Evolutionary conservation across 164 flowering plant species (phyloP), one percentile per base, ranked within the genome.

Genomic region (Sedum album): DNA sequence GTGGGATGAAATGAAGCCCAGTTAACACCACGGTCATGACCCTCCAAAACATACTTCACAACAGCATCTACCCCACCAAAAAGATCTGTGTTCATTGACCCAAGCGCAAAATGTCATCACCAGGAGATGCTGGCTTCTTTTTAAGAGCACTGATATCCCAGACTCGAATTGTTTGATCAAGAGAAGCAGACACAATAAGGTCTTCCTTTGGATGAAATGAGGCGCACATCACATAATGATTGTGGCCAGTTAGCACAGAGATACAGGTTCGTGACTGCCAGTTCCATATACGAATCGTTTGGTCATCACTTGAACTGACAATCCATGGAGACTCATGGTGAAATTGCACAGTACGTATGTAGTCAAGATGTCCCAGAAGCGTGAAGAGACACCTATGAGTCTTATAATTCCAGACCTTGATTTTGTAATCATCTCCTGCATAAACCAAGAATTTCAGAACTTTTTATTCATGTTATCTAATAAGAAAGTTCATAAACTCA

Each of bases 51-150:
- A n/a, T n/a, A n/a, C n/a, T n/a, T n/a, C n/a, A n/a, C n/a, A n/a
- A n/a, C n/a, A n/a, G n/a, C n/a, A n/a, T n/a, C n/a, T n/a, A n/a
- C n/a, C n/a, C n/a, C n/a, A n/a, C n/a, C n/a, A n/a, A n/a, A n/a
- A n/a, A n/a, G n/a, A n/a, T n/a, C n/a, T n/a, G n/a, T n/a, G 70
- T 90, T 93, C 93, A 88, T 90, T 90, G 93, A 79, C 87, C 85
- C 72, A 90, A 69, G 41, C 92, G 82, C 73, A 86, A 66, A 36
- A 90, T 77, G 76, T 90, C 98, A 82, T 93, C 98, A 23, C 88
- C 82, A 44, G 98, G 93, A 6, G 96, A 79, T 20, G 75, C 93
- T 1, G 88, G 77, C 74, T 89, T 90, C 84, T 85, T 93, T 73
- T 82, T 90, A 53, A 93, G 76, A 51, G 98, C 79, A 73, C 98